Evolutionary conservation across 163 green algal genomes (phyloP).

Genomic region (Prototheca wickerhamii): DNA sequence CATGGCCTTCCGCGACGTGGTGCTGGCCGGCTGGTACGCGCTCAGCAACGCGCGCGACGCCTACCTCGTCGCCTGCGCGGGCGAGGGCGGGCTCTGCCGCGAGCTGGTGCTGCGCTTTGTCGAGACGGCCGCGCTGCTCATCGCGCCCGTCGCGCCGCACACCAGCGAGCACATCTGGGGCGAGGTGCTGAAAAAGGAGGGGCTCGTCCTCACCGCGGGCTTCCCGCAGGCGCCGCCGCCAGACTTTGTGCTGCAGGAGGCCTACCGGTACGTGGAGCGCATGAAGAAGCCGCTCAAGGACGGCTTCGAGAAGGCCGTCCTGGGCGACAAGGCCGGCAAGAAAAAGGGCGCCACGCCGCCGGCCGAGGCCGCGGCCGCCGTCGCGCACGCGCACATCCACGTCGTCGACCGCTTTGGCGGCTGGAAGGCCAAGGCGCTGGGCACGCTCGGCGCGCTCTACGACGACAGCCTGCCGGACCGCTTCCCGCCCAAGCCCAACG

Average conservation of each 20-base stretch:
- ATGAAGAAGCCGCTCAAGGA: constrained; percentile 5
- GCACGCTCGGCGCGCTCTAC: constrained; percentile 11
- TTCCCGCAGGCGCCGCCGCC: constrained; percentile 57
- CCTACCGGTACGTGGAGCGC: constrained; percentile 23
- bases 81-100: constrained; percentile 69
- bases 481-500: constrained; percentile 7
- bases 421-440: constrained; percentile 54
- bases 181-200: constrained; percentile 55
- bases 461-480: constrained; percentile 1
- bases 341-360: not conserved
- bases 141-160: constrained; percentile 90
- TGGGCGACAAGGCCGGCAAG: not conserved
- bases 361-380: not conserved
- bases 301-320: constrained; percentile 3
- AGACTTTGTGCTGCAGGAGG: constrained; percentile 62
- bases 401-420: constrained; percentile 72
- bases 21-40: constrained; percentile 78
- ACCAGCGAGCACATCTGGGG: constrained; percentile 88
- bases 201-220: constrained; percentile 62
- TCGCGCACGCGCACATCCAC: constrained; percentile 35
- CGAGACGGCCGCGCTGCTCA: constrained; percentile 62
- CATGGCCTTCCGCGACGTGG: constrained; percentile 90
- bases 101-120: constrained; percentile 75
- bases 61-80: constrained; percentile 74
- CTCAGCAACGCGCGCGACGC: constrained; percentile 78